These are phyloP conservation scores for Alternaria atra DNA, from an alignment of 2,329 filamentous ascomycete species.

Conservation along the genomic window DNA sequence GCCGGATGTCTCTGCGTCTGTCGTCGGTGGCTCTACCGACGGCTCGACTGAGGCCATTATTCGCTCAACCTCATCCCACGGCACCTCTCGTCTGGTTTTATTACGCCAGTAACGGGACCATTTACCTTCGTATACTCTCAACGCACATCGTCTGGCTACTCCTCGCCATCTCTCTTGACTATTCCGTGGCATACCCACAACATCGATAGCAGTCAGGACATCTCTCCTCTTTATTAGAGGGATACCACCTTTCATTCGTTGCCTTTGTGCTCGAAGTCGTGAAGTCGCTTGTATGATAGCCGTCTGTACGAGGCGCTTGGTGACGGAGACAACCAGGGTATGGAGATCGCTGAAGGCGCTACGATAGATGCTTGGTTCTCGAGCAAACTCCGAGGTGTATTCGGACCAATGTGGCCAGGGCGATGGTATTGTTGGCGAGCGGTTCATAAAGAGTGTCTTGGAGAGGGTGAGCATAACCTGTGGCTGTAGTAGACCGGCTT, in stretches of 20 bases:
- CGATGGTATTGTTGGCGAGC: slow-evolving; percentile 34
- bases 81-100: slow-evolving; percentile 51
- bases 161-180: slow-evolving; percentile 61
- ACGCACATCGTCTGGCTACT: slow-evolving; percentile 61
- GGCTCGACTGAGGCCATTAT: slow-evolving; percentile 21
- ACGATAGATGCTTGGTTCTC: slow-evolving; percentile 73
- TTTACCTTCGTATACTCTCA: slow-evolving; percentile 57
- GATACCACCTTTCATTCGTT: slow-evolving; percentile 37
- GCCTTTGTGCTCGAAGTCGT: slow-evolving; percentile 65
- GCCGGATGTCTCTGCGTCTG: slow-evolving; percentile 36
- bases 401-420: slow-evolving; percentile 47
- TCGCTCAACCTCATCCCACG: slow-evolving; percentile 53
- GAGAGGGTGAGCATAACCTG: slow-evolving; percentile 44
- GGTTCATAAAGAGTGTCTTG: slow-evolving; percentile 49
- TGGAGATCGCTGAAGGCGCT: slow-evolving; percentile 82
- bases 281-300: slow-evolving; percentile 75
- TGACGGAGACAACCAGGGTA: slow-evolving; percentile 71
- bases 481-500: slow-evolving; percentile 43
- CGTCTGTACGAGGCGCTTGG: slow-evolving; percentile 74
- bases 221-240: slow-evolving; percentile 58
- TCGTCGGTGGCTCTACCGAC: slow-evolving; percentile 38
- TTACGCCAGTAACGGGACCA: slow-evolving; percentile 6
- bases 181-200: slow-evolving; percentile 61
- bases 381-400: slow-evolving; percentile 32
- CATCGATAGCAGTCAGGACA: slow-evolving; percentile 63